Base-by-base conservation (phyloP, 164 flowering plant species). In the Chimonanthus salicifolius region DNA sequence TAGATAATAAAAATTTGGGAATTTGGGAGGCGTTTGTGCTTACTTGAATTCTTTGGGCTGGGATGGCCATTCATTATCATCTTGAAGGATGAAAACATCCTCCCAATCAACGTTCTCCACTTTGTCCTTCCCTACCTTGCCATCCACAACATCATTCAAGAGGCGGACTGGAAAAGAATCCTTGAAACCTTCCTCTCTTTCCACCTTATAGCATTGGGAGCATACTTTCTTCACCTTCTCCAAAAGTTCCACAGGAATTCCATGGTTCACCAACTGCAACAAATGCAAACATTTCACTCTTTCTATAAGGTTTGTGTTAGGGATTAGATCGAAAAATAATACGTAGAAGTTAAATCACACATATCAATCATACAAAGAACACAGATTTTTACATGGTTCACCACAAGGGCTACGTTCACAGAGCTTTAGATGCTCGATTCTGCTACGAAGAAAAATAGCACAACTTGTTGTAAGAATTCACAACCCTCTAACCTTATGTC, bases 221-320 rank as follows among this genome's bases (percentile, higher is more conserved):
- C 11, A 50, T 47, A 89, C 91, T 78, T 82, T 87, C 85, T 90
- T 91, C 84, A 91, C 97, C 82, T 83, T 86, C 79, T 91, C 92
- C 68, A 93, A 78, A 0, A 93, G 87, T 83, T 93, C 94, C 78
- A 80, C 86, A 3, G 93, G 51, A 71, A 93, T 85, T 58, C 98
- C 98, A 87, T 91, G 97, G 80, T 91, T 93, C 82, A 88, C 85
- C 89, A 93, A 74, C 98, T 91, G 86, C 78, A 72, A 33, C 21
- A 67, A 63, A 21, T n/a, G 16, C 13, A 8, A 48, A 68, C 58
- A 68, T 15, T 66, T 15, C 13, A 44, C 3, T 66, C 11, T 51
- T 51, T 51, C 7, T 51, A 13, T 51, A 51, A 7, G 7, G 58
- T 51, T 7, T 51, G 13, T 51, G 13, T 51, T 7, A 51, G 58